Base-by-base conservation (phyloP, 352 stramenopile species). In the Sclerospora graminicola region DNA sequence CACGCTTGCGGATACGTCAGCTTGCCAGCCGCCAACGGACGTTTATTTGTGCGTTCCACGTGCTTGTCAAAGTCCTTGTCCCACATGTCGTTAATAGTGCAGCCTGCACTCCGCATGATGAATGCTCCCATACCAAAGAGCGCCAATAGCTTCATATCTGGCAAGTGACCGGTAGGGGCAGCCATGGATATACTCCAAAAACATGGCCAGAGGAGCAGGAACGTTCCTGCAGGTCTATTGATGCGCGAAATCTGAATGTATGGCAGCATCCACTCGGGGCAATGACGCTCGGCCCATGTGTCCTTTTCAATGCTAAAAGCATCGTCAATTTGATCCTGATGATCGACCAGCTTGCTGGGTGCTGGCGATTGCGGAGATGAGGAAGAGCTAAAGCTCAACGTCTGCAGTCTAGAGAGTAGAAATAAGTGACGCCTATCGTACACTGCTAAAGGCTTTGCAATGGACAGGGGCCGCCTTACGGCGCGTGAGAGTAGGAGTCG, bases 21-120 rank as follows among this genome's bases (percentile, higher is more conserved):
- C 24, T 80, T 69, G 3, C 93, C 94, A 0, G 82, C 80, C 4
- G 96, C 95, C 11, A 99, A 65, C 5, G 96, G 96, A 9, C 96
- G 77, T 56, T 84, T 66, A 49, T 94, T 96, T 1, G 96, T 99
- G 16, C 96, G 81, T 52, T 89, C 75, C 13, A 99, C 96, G 30
- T 93, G 60, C 48, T 82, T 85, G 74, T 99, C 96, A 66, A 98
- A 95, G 49, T 99, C 82, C 43, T 85, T 81, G 83, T 99, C 96
- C 95, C 94, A 99, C 76, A 99, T 97, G 67, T 99, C 96, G 63
- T 99, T 99, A 62, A 99, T 98, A 28, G 94, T 99, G 69, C 96
- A 99, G 4, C 96, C 96, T 14, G 87, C 87, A 54, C 93, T 90
- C 23, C 95, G 78, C 96, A 99, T 99, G 48, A 98, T 80, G 65